Evolutionary conservation across 257 asterid genomes (phyloP), one percentile per base, ranked within the genome.

Genomic region (Solanum pinnatisectum): DNA sequence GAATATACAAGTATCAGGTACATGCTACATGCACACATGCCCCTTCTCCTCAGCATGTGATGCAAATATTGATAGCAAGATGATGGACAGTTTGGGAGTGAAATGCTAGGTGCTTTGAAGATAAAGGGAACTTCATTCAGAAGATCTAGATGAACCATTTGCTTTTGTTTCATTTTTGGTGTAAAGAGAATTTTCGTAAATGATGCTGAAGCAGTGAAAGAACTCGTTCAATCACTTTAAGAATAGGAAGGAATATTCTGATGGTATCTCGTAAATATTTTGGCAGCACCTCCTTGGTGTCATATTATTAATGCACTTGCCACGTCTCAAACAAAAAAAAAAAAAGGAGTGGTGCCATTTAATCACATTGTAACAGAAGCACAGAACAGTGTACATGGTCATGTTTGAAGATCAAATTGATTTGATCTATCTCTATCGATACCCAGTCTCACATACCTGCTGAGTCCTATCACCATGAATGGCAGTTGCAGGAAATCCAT

Each of bases 391-490:
- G 56, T n/a, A 40, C 25, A 78, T 1, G 32, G 59, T 76, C 59
- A 76, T 23, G 20, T 78, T 78, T 40, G 63, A 40, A 42, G 63
- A 78, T 78, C 36, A 40, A 78, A 40, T 42, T 40, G 36, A 15
- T 78, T 42, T 78, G 56, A 78, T 42, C 37, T 15, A 78, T 44
- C 84, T 25, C 84, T 25, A 42, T n/a, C 63, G 42, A 78, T 42
- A n/a, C 84, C 23, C 27, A 40, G 42, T 42, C 84, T 16, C 81
- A 35, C 82, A 85, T 82, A 95, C 98, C 95, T 95, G 98, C 84
- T 96, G 98, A 8, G 98, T 92, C 88, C 98, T 91, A 90, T 96
- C 98, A 83, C 98, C 98, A 40, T 96, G 98, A 90, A 96, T 96
- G 49, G 98, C 91, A 86, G 98, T 96, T 79, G 98, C 98, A 87